Percentiles rank a stretch among this genome's conserved stretches.
Conservation (phyloP, 768 basidiomycete genomes). For the Leccinum aurantiacum region DNA sequence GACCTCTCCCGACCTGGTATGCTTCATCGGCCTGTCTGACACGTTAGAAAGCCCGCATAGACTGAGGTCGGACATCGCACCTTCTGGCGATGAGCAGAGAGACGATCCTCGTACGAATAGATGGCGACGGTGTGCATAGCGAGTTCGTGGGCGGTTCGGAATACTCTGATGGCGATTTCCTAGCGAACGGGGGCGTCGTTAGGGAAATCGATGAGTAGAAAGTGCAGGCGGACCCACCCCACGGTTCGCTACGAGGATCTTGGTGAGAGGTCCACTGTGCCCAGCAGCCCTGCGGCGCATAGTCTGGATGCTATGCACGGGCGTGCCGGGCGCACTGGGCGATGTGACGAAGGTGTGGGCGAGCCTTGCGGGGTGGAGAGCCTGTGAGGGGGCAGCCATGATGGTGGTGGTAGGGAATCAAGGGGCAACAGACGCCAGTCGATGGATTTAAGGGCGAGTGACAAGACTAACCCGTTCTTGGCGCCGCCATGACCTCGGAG, state of each 20-base stretch:
- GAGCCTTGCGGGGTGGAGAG: constrained; percentile 71
- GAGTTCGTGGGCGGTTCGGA: constrained; percentile 96
- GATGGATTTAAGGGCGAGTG: constrained; percentile 11
- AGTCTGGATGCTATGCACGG: constrained; percentile 86
- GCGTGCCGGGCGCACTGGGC: constrained; percentile 79
- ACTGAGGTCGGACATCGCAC: constrained; percentile 43
- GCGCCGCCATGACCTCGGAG: not conserved
- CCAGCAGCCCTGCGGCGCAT: constrained; percentile 90
- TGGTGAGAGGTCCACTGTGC: constrained; percentile 86
- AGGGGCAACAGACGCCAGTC: not conserved
- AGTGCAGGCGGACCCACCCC: constrained; percentile 56
- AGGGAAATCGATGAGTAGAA: constrained; percentile 10
- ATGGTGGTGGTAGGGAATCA: constrained; percentile 12
- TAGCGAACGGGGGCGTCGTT: constrained; percentile 30
- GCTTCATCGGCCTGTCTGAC: constrained; percentile 86
- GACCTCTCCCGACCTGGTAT: constrained; percentile 94
- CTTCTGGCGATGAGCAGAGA: constrained; percentile 98
- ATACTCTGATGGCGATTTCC: constrained; percentile 99
- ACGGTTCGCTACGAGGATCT: constrained; percentile 90
- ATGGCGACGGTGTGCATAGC: constrained; percentile 99
- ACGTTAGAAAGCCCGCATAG: constrained; percentile 31
- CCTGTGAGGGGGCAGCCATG: constrained; percentile 33
- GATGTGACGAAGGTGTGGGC: constrained; percentile 69
- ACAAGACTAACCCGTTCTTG: constrained; percentile 4
- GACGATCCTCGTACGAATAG: constrained; percentile 94